A percentile compares a stretch with the other conserved stretches of the same genome.
phyloP scores from a whole-genome alignment of 177 flowering plant genomes.

The Vitis hybrid region DNA sequence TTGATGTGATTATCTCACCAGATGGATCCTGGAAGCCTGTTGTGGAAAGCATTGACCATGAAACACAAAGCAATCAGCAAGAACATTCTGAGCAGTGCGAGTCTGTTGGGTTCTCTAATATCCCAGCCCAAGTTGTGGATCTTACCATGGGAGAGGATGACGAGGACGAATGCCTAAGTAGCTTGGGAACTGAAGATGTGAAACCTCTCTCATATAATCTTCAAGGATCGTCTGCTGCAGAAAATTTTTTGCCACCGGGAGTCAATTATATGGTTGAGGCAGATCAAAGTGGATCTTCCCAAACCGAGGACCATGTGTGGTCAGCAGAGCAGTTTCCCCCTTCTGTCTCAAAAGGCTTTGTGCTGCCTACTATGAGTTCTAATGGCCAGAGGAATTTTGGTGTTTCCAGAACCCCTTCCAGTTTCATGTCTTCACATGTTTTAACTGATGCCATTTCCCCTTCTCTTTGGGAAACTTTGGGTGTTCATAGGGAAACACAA shows the following conservation, averaged over 20 bases:
- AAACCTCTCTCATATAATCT: constrained; percentile 30
- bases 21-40: constrained; percentile 59
- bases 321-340: too few species aligned
- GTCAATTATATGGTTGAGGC: constrained; percentile 14
- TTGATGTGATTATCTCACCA: constrained; percentile 42
- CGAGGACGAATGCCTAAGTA: constrained; percentile 17
- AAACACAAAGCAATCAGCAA: constrained; percentile 9
- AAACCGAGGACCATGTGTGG: constrained; percentile 20
- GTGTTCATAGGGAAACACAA: constrained; percentile 15
- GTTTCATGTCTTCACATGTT: constrained; percentile 22
- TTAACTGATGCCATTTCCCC: constrained; percentile 42
- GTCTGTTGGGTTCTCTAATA: constrained; percentile 10
- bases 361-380: too few species aligned
- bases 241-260: neutral
- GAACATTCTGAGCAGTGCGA: constrained; percentile 24
- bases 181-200: constrained; percentile 29
- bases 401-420: constrained; percentile 1
- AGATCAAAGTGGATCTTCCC: constrained; percentile 15
- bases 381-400: too few species aligned
- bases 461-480: constrained; percentile 25
- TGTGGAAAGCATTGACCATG: constrained; percentile 19
- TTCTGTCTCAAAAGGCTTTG: too few species aligned
- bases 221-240: constrained; percentile 4
- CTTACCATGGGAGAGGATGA: constrained; percentile 36
- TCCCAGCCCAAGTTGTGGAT: constrained; percentile 33